Base-by-base conservation (phyloP, 2,329 filamentous ascomycete genomes). In the Apiospora koreana region DNA sequence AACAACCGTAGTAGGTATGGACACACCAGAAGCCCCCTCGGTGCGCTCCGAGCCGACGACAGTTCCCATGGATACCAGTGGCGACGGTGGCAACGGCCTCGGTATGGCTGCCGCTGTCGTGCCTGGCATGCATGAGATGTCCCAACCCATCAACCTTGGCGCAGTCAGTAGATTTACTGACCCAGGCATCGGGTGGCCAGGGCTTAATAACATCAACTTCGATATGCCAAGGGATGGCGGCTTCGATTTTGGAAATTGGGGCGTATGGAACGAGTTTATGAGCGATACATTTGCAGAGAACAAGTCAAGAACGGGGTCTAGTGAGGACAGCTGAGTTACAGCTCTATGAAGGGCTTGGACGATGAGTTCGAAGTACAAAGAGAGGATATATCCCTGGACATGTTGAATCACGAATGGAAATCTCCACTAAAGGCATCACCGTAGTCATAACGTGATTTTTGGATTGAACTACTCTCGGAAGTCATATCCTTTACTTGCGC, bases 261-360 rank as follows among this genome's bases (percentile, higher is more conserved):
- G 78, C 65, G 78, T 80, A 14, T 85, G 83, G 83, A 83, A 82
- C 71, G 83, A 85, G 41, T 85, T 85, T 72, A 77, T 84, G 50
- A 76, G 77, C 43, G 83, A 85, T 67, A 81, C 83, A 5, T 78
- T 79, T 50, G 77, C 78, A 58, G 78, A 82, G 25, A 71, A 67
- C n/a, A 72, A 71, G 31, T 75, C 74, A 2, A 74, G 73, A 42
- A 76, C 76, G 4, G 73, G 72, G 9, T 75, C 73, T 1, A 77
- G 77, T 45, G 76, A 77, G 46, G 72, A 70, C 10, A 74, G 69
- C 31, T 62, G 31, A 62, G 18, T 14, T 38, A 21, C 2, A 16
- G 1, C 31, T 5, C 21, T 18, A 23, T 38, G 54, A 8, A 16
- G 16, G 28, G 72, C 28, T 28, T 48, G 31, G 10, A 38, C 9